Base-by-base conservation (phyloP, 768 basidiomycete genomes). In the Naganishia kalamii region DNA sequence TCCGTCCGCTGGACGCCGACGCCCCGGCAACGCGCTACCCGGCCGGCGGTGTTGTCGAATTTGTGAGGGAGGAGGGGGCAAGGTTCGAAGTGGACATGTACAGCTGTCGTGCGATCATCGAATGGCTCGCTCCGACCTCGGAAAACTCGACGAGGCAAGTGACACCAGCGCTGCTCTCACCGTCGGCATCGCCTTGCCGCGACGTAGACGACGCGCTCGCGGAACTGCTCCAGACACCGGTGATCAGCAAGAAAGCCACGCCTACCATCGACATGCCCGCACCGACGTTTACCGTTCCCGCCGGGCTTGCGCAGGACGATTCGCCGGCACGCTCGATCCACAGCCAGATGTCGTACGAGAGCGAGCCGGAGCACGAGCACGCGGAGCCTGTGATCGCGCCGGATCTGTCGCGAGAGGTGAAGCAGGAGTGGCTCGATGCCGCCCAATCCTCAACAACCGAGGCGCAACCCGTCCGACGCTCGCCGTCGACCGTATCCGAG, bases 81-180 rank as follows among this genome's bases (percentile, higher is more conserved):
- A 48, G 60, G 44, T 27, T 66, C 44, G 66, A 63, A 41, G 57
- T 68, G 30, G 62, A 68, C 30, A 54, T 68, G 48, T 68, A 64
- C n/a, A 59, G 62, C 25, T 68, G 66, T 49, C 54, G 47, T 10
- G 52, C 47, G n/a, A 21, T 54, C 27, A 30, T 68, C 29, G 43
- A 43, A 17, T 64, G 62, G 62, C 30, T 41, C 25, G 44, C 44
- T 10, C 13, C 44, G 29, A 29, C 33, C 35, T 12, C 33, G 11
- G 37, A 63, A 15, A n/a, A 15, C 25, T 15, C 17, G 10, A n/a
- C 13, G 37, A 25, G 17, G 59, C n/a, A 21, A 21, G 29, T 10
- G 29, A 35, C 27, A 21, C 51, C 13, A 10, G 46, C 21, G 46
- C 30, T n/a, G 11, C 12, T 32, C 19, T 29, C 17, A n/a, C 30